phyloP scores from a whole-genome alignment of 2,329 filamentous ascomycete genomes.

The Aspergillus floridensis region DNA sequence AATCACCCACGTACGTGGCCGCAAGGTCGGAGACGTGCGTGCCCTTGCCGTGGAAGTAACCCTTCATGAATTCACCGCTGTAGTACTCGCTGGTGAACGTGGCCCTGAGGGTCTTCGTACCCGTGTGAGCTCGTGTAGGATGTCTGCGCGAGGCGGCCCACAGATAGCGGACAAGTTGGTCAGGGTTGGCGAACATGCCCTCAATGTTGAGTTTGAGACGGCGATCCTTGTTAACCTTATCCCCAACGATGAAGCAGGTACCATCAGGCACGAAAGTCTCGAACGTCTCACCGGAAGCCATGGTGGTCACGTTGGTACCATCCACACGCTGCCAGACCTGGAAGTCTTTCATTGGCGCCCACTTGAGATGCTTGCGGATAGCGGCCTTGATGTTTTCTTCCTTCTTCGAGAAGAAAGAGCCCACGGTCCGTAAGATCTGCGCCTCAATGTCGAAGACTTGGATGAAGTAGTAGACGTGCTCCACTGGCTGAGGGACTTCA shows the following conservation, averaged over 20 bases:
- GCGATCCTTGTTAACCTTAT: constrained; percentile 38
- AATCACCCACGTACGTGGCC: constrained; percentile 56
- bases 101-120: constrained; percentile 50
- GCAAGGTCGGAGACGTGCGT: constrained; percentile 54
- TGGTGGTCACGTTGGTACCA: constrained; percentile 33
- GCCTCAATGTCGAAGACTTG: constrained; percentile 53
- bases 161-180: constrained; percentile 45
- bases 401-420: constrained; percentile 43
- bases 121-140: constrained; percentile 44
- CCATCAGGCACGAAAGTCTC: constrained; percentile 37
- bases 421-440: constrained; percentile 41
- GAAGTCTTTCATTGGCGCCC: constrained; percentile 40
- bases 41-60: constrained; percentile 55
- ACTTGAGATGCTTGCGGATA: constrained; percentile 40
- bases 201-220: constrained; percentile 32
- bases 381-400: constrained; percentile 41
- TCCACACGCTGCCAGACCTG: constrained; percentile 45
- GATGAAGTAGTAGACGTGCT: constrained; percentile 49
- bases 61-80: constrained; percentile 51
- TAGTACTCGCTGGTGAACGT: constrained; percentile 58
- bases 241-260: constrained; percentile 42
- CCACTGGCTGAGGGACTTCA: constrained; percentile 27
- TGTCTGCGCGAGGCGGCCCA: constrained; percentile 46
- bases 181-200: constrained; percentile 38
- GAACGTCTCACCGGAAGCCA: constrained; percentile 37